Percentiles rank a stretch among this genome's conserved stretches.
These are phyloP conservation scores for Metschnikowia chrysomelidarum DNA, from an alignment of 805 yeast species.

Conservation along the genomic window DNA sequence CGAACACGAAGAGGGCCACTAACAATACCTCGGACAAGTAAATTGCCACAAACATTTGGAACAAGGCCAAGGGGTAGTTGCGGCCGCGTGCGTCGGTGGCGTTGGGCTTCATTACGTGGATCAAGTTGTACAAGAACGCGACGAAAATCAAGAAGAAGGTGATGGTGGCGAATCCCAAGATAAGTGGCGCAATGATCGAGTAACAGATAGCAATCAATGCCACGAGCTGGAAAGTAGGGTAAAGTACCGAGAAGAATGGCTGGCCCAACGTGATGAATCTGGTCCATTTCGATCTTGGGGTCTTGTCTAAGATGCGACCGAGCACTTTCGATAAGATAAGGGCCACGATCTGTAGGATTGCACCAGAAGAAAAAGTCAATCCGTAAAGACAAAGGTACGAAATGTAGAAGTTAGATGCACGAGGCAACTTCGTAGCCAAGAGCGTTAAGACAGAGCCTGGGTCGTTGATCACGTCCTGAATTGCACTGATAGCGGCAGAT, in stretches of 20 bases:
- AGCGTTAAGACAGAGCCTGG: constrained; percentile 74
- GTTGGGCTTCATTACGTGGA: constrained; percentile 59
- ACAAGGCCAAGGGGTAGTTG: constrained; percentile 67
- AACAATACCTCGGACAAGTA: constrained; percentile 71
- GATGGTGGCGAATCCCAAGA: constrained; percentile 63
- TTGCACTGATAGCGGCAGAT: constrained; percentile 77
- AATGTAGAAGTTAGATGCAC: constrained; percentile 87
- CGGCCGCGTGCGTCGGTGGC: constrained; percentile 67
- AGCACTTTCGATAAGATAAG: constrained; percentile 69
- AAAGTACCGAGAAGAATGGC: constrained; percentile 79
- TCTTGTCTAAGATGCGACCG: constrained; percentile 70
- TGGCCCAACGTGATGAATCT: constrained; percentile 62
- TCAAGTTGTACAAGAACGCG: constrained; percentile 61
- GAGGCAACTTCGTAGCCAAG: constrained; percentile 77
- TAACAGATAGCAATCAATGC: constrained; percentile 72
- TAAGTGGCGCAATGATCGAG: constrained; percentile 74
- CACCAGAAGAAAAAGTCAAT: constrained; percentile 70
- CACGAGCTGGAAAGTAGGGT: constrained; percentile 75
- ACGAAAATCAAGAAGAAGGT: constrained; percentile 56
- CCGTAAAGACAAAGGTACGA: constrained; percentile 81
- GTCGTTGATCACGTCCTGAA: constrained; percentile 60
- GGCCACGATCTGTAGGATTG: constrained; percentile 70
- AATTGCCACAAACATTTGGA: constrained; percentile 68
- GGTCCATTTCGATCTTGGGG: constrained; percentile 92
- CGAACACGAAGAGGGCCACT: constrained; percentile 70